phyloP scores from a whole-genome alignment of 2,329 filamentous ascomycete species.

The Sphaerulina vaccinii region DNA sequence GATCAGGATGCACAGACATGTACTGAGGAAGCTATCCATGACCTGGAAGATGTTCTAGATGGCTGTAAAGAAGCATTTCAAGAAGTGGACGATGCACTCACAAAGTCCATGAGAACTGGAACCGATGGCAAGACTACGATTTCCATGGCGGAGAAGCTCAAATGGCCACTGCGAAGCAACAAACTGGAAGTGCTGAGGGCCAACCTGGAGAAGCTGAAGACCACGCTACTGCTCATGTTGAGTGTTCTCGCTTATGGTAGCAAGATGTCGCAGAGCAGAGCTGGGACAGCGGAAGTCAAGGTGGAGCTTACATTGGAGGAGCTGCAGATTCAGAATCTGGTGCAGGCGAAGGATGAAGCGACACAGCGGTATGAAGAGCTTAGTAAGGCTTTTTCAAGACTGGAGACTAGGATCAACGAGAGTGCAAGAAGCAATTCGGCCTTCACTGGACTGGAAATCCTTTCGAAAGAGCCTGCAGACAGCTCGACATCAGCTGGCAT shows the following conservation, averaged over 20 bases:
- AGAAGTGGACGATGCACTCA: conserved; percentile 17
- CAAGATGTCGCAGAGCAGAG: conserved; percentile 2
- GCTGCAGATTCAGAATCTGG: conserved; percentile 18
- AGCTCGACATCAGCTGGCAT: no score
- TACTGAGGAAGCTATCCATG: conserved; percentile 10
- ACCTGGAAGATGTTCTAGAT: conserved; percentile 16
- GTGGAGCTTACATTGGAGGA: conserved; percentile 13
- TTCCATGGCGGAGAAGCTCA: conserved; percentile 6
- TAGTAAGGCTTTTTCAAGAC: conserved; percentile 3
- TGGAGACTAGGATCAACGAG: conserved; percentile 3
- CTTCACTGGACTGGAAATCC: no score
- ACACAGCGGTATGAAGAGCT: conserved; percentile 16
- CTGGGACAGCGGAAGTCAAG: neutral
- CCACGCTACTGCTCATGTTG: conserved; percentile 23
- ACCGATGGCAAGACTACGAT: neutral
- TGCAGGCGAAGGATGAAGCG: conserved; percentile 20
- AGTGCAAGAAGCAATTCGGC: neutral
- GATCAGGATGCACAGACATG: conserved; percentile 1
- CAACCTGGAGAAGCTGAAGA: conserved; percentile 24
- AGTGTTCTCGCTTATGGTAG: conserved; percentile 17
- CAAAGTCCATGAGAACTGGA: neutral
- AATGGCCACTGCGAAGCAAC: conserved; percentile 16
- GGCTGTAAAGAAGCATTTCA: conserved; percentile 23
- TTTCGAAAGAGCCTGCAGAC: no score
- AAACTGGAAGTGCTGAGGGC: conserved; percentile 20